A percentile compares a stretch with the other conserved stretches of the same genome.
These are phyloP conservation scores for Gossypium bickii DNA, from an alignment of 345 rosid genomes.

Conservation along the genomic window DNA sequence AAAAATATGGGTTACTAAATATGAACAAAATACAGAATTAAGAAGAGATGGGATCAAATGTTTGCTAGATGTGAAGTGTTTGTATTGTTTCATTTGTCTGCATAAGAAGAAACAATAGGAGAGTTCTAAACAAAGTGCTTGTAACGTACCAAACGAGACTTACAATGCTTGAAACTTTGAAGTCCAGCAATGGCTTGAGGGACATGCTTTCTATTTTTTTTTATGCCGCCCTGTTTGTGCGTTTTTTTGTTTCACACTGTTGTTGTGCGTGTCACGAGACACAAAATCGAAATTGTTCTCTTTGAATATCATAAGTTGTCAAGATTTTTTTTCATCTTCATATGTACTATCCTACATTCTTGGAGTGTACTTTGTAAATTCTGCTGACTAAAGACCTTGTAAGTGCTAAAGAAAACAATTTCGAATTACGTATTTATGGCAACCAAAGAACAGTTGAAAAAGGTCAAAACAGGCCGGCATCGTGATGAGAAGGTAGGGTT, in stretches of 20 bases:
- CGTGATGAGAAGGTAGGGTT: too few species aligned
- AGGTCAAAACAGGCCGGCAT: too few species aligned
- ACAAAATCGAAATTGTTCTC: too few species aligned
- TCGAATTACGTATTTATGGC: too few species aligned
- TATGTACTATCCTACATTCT: too few species aligned
- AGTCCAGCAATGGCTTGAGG: background rate
- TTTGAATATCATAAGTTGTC: too few species aligned
- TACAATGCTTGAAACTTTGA: constrained; percentile 11
- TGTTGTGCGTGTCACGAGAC: too few species aligned
- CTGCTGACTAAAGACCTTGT: too few species aligned
- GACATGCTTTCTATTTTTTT: background rate
- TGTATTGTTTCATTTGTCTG: constrained; percentile 5
- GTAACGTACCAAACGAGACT: constrained; percentile 1
- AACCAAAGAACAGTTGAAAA: too few species aligned
- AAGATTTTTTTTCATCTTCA: too few species aligned
- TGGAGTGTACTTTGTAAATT: too few species aligned
- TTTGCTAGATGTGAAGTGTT: background rate
- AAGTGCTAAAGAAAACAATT: too few species aligned
- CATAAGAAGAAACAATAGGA: background rate
- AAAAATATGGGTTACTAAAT: background rate
- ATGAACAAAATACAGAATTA: background rate
- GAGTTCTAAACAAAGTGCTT: background rate
- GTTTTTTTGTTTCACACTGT: background rate
- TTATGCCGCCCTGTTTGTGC: background rate
- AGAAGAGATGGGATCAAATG: background rate